Evolutionary conservation across 2,329 filamentous ascomycete species (phyloP), one percentile per base, ranked within the genome.

Genomic region (Pestalotiopsis fici): DNA sequence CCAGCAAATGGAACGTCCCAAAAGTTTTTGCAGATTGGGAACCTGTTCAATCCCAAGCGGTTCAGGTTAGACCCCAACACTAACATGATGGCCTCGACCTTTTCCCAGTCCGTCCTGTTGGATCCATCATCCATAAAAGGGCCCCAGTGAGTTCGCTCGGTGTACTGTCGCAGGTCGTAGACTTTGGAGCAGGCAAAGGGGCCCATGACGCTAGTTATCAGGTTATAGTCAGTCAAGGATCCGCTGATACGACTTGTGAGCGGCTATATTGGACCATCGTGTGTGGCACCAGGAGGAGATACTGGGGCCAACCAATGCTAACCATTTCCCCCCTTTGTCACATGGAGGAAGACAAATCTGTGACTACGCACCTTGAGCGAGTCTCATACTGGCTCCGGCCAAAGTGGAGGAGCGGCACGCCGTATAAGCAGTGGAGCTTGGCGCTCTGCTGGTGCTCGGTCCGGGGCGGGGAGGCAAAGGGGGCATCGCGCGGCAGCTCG

Each of bases 151-250:
- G 86, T 90, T 28, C 78, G 76, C 2, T 80, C 76, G 0, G 87
- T 91, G 77, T 93, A 93, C 70, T 90, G 85, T 1, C 92, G 84
- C 60, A 95, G 78, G 74, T 95, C 92, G 71, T 95, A 95, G 3
- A 95, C 91, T 69, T 88, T 87, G 59, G 88, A 87, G 65, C 88
- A 86, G 1, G 93, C 92, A 70, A 85, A 90, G 1, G 88, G 87
- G 73, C 65, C 43, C 67, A 68, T 66, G 21, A 47, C 28, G 31
- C 47, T 43, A 18, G 43, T n/a, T n/a, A 18, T 18, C 43, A 18
- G n/a, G 18, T 50, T 18, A 50, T 9, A 50, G 43, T 50, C 21
- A 50, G 43, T 50, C 18, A n/a, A 9, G n/a, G 18, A n/a, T 50
- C 9, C 5, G 21, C 21, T 50, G 21, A 9, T 21, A 50, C 18